These are phyloP conservation scores for Spirogloea muscicola DNA, from an alignment of 139 green algal genomes.

Conservation along the genomic window DNA sequence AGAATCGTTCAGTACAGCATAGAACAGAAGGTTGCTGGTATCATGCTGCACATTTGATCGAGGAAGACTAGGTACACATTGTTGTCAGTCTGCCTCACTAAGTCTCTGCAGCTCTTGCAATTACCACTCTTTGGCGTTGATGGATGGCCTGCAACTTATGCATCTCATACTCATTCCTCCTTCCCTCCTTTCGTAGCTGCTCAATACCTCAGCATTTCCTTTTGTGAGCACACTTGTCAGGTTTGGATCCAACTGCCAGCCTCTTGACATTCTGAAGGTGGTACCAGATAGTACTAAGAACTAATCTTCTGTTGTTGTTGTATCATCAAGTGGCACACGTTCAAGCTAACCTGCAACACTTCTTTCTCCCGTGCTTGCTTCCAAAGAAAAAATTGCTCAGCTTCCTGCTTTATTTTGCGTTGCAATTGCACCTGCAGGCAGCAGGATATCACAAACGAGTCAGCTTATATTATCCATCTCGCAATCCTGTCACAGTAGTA, in stretches of 20 bases:
- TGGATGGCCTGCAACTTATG: constrained; percentile 65
- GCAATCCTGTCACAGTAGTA: neutral
- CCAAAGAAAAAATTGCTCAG: constrained; percentile 25
- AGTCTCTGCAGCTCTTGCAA: neutral
- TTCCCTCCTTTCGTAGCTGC: constrained; percentile 54
- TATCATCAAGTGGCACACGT: neutral
- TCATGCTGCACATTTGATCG: too few species aligned
- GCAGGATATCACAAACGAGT: too few species aligned
- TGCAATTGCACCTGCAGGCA: constrained; percentile 54
- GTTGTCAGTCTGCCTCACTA: too few species aligned
- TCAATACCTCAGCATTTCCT: neutral
- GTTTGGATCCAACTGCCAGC: neutral
- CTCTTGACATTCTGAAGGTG: neutral
- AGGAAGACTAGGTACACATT: too few species aligned
- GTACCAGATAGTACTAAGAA: neutral
- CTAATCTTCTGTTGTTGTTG: neutral
- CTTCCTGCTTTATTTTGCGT: constrained; percentile 48
- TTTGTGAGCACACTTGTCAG: too few species aligned
- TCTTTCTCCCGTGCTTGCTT: constrained; percentile 58
- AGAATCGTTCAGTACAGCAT: constrained; percentile 1
- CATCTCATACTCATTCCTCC: constrained; percentile 56
- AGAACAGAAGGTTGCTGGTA: neutral
- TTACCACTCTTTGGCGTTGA: constrained; percentile 64
- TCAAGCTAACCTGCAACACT: constrained; percentile 48
- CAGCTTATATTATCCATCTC: neutral